Percentiles rank a stretch among this genome's conserved stretches.
phyloP scores from a whole-genome alignment of 2,329 filamentous ascomycete species.

The Aspergillus sp. region DNA sequence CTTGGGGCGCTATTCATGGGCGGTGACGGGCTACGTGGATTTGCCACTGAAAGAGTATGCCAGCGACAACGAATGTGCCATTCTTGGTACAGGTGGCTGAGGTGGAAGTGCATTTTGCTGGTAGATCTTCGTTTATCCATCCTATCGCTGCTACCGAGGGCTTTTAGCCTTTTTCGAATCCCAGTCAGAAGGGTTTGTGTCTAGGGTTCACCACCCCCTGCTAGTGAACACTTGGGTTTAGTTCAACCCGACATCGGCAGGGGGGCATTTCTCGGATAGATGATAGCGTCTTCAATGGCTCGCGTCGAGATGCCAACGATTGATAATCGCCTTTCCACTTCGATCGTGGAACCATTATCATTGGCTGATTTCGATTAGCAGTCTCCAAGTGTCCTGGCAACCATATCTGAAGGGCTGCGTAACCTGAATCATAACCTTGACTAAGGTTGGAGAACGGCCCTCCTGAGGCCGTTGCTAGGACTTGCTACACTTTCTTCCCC shows the following conservation, averaged over 20 bases:
- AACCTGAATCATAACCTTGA: neutral
- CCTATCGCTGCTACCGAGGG: constrained; percentile 5
- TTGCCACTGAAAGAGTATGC: neutral
- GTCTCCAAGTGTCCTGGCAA: neutral
- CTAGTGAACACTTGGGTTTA: neutral
- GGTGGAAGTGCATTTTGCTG: neutral
- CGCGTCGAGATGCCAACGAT: constrained; percentile 9
- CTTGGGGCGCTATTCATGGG: neutral
- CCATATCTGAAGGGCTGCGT: neutral
- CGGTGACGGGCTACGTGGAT: neutral
- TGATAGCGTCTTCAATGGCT: constrained; percentile 2
- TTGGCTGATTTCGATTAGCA: constrained; percentile 1
- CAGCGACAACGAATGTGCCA: neutral
- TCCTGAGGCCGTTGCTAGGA: neutral
- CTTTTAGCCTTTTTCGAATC: neutral
- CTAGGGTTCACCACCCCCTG: neutral
- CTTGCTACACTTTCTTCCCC: neutral
- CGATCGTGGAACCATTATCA: neutral
- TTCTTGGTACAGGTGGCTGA: neutral
- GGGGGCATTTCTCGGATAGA: neutral
- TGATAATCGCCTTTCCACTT: constrained; percentile 19
- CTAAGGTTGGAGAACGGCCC: neutral
- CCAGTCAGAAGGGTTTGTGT: constrained; percentile 1
- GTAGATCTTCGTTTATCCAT: constrained; percentile 8
- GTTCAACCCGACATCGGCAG: constrained; percentile 20